Evolutionary conservation across 2,329 filamentous ascomycete species (phyloP), one percentile per base, ranked within the genome.

Genomic region (Fusarium nanum): DNA sequence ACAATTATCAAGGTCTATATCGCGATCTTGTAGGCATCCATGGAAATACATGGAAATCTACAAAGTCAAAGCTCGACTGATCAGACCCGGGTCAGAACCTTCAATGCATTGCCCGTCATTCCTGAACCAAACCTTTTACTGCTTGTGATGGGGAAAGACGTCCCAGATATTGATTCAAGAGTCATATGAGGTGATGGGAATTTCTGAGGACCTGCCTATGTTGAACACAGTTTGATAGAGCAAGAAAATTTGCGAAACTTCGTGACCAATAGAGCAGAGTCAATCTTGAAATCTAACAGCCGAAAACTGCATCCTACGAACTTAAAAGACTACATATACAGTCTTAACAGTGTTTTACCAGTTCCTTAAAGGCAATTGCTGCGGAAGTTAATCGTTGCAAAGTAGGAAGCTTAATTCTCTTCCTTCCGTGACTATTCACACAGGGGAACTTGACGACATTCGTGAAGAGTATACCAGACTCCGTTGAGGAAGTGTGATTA

Each of bases 401-500:
- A 37, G 18, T n/a, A 37, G 34, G 34, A 37, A n/a, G 34, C 10
- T 11, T n/a, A n/a, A 37, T 11, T 11, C 18, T 37, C 18, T n/a
- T 37, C 34, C 34, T 37, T n/a, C 18, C 10, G 18, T 37, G 34
- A 37, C 9, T 37, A 18, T 6, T 37, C 10, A 18, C 18, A 37
- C 34, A n/a, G 3, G 34, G 18, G 16, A 37, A n/a, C 3, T 10
- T 37, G 34, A n/a, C 5, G 34, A n/a, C 0, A n/a, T n/a, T 37
- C 9, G 10, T n/a, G 18, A 37, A 3, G 9, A n/a, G 4, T 37
- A n/a, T n/a, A n/a, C 8, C 0, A 11, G 18, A n/a, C 1, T 37
- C 18, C 18, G 34, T 10, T n/a, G 18, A 37, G 10, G 34, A 6
- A 37, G 34, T 11, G 34, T 37, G 34, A 37, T 37, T n/a, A 12